Base-by-base conservation (phyloP, 2,329 filamentous ascomycete species). In the Cladosporium sp. region DNA sequence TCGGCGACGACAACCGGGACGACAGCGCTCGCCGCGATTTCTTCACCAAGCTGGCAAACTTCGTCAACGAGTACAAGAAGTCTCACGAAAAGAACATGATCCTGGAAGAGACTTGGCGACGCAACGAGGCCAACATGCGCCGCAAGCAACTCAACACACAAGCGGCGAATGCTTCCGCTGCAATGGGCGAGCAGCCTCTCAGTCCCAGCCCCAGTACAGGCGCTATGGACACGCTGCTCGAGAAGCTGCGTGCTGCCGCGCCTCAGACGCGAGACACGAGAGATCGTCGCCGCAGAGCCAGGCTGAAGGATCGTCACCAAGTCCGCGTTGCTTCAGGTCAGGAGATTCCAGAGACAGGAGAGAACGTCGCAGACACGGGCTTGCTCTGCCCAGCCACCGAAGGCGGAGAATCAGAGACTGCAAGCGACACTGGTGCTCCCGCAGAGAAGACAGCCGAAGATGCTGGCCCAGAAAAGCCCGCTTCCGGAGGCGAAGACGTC, bases 31-130 rank as follows among this genome's bases (percentile, higher is more conserved):
- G 91, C 51, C 80, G 93, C 55, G 91, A 96, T 60, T 98, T 98
- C 78, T 98, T 98, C 66, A 76, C 85, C 56, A 97, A 97, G 75
- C 78, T 98, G 61, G 90, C 92, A 16, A 77, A 83, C 49, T 98
- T 98, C 73, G 80, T 98, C 60, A 74, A 78, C 27, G 93, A 97
- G 68, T 98, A 93, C 88, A 95, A 92, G 86, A 92, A 86, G 79
- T 95, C 90, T 27, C 83, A 84, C 59, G 88, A 94, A 60, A 97
- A 97, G 84, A 98, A 97, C 71, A 71, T 92, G 16, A 67, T 78
- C 25, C 69, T 89, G 54, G 93, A 98, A 70, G 91, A 95, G 63
- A 84, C 80, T 49, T 83, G 84, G 60, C 87, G 82, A 58, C 85
- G 88, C 57, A 95, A 94, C 67, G 92, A 97, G 69, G 86, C 84